Evolutionary conservation across 2,329 filamentous ascomycete genomes (phyloP).

Genomic region (Rhynchosporium agropyri): DNA sequence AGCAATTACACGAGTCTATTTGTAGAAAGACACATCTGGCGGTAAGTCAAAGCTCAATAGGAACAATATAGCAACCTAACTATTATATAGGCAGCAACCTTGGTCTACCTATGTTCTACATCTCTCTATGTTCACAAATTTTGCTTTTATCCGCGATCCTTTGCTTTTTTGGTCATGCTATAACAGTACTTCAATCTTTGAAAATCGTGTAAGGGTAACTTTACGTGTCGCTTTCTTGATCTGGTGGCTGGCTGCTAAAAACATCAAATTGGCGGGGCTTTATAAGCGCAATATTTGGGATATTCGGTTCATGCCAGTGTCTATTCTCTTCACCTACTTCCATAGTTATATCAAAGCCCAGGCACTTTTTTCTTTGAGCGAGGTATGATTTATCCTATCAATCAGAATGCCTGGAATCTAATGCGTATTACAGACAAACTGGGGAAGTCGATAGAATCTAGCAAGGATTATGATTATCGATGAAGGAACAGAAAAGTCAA

Average conservation of each 20-base stretch:
- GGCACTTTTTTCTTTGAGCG: conserved; percentile 77
- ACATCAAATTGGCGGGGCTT: conserved; percentile 85
- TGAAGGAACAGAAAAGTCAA: neutral
- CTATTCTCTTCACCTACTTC: conserved; percentile 87
- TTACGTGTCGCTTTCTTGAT: conserved; percentile 70
- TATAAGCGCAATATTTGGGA: conserved; percentile 84
- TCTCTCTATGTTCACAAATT: conserved; percentile 87
- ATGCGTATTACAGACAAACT: neutral
- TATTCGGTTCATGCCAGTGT: conserved; percentile 76
- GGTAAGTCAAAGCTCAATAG: conserved; percentile 58
- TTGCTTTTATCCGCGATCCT: conserved; percentile 78
- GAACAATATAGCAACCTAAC: conserved; percentile 24
- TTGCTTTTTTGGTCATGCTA: conserved; percentile 59
- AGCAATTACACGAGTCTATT: conserved; percentile 93
- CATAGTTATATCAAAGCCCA: conserved; percentile 93
- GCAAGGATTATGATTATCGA: neutral
- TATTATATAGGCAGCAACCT: conserved; percentile 69
- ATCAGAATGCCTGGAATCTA: neutral
- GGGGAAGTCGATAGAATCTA: neutral
- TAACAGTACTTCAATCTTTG: neutral
- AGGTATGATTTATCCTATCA: conserved; percentile 57
- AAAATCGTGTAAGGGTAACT: conserved; percentile 67
- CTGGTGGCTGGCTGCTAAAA: conserved; percentile 76
- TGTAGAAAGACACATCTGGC: conserved; percentile 82
- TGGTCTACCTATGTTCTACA: conserved; percentile 95